phyloP scores from a whole-genome alignment of 352 stramenopile species.

The Halophytophthora batemanensis region DNA sequence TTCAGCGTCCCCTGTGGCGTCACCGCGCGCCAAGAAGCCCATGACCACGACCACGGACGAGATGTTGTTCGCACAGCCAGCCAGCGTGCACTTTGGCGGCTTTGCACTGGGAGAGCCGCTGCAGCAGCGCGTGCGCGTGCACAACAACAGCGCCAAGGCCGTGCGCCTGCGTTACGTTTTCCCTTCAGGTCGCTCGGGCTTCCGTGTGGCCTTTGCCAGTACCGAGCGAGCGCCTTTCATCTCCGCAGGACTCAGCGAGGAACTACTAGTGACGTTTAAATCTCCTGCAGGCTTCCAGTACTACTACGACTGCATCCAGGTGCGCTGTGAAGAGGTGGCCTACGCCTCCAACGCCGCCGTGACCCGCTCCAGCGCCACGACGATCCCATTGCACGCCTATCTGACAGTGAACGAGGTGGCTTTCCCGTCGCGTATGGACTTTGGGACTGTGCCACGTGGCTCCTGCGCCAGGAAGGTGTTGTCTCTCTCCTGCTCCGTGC shows the following conservation, averaged over 20 bases:
- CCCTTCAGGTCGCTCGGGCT: constrained; percentile 36
- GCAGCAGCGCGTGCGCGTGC: constrained; percentile 63
- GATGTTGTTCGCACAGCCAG: constrained; percentile 47
- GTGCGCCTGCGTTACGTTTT: constrained; percentile 71
- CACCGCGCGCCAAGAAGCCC: constrained; percentile 18
- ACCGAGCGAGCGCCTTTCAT: constrained; percentile 57
- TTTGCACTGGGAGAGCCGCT: constrained; percentile 64
- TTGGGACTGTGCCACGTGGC: constrained; percentile 64
- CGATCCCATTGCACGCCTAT: constrained; percentile 87
- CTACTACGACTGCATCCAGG: constrained; percentile 87
- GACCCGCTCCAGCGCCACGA: constrained; percentile 31
- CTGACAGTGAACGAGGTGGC: constrained; percentile 75
- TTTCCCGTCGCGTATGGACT: constrained; percentile 81
- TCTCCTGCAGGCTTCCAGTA: constrained; percentile 73
- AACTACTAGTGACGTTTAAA: constrained; percentile 74
- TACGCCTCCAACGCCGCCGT: constrained; percentile 55
- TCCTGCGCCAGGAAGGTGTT: constrained; percentile 37
- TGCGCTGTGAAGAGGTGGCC: constrained; percentile 68
- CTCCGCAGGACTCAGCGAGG: constrained; percentile 69
- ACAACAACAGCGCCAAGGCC: constrained; percentile 75
- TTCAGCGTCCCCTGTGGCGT: constrained; percentile 14
- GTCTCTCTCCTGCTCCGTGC: constrained; percentile 69
- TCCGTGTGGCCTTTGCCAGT: constrained; percentile 48
- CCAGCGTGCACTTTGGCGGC: constrained; percentile 87
- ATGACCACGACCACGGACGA: constrained; percentile 23